These are phyloP conservation scores for Pseudogymnoascus sp. DNA, from an alignment of 2,329 filamentous ascomycete genomes.

Conservation along the genomic window DNA sequence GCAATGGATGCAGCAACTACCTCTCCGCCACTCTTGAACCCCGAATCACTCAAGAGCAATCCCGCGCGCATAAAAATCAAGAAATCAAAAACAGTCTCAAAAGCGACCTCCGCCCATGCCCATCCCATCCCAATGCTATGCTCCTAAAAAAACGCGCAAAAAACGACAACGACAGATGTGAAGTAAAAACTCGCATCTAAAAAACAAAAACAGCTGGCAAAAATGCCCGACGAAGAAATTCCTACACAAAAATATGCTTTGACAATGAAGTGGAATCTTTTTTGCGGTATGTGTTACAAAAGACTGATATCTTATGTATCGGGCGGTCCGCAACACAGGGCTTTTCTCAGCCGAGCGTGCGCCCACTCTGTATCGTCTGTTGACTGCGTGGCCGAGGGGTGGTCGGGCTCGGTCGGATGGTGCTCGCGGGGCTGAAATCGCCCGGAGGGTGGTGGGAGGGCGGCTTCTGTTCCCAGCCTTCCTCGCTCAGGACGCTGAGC, in stretches of 20 bases:
- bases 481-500: slow-evolving; percentile 76
- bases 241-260: not conserved
- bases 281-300: slow-evolving; percentile 1
- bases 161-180: not conserved
- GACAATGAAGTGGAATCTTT: slow-evolving; percentile 6
- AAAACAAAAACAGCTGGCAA: not conserved
- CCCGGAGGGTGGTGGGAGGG: slow-evolving; percentile 18
- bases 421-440: slow-evolving; percentile 24
- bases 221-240: not conserved
- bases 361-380: slow-evolving; percentile 28
- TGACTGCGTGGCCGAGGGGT: slow-evolving; percentile 25
- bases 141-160: not conserved
- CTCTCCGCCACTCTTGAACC: not conserved
- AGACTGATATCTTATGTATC: slow-evolving; percentile 1
- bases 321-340: not conserved
- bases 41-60: not conserved
- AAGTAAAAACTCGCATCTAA: not conserved
- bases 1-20: not conserved
- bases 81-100: not conserved
- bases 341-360: slow-evolving; percentile 24
- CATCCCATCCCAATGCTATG: not conserved
- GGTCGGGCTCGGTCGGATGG: slow-evolving; percentile 22
- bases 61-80: not conserved
- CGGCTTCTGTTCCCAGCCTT: slow-evolving; percentile 46
- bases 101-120: not conserved